These are phyloP conservation scores for Apostasia shenzhenica DNA, from an alignment of 106 monocot genomes.

Conservation along the genomic window DNA sequence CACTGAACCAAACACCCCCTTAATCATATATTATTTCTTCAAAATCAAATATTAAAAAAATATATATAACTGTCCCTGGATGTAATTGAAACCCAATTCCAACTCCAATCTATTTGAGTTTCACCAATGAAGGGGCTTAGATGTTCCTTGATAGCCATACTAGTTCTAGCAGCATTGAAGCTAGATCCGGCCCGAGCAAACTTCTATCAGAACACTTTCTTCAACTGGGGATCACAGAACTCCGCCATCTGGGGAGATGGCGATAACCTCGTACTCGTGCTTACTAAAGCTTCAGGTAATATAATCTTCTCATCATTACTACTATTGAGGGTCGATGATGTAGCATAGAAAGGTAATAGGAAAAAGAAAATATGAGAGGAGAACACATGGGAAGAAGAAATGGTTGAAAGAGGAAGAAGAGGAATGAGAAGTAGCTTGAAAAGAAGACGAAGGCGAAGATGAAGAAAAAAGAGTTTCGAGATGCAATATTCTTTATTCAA, in stretches of 20 bases:
- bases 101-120: background rate
- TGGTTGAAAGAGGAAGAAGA: too few relatives aligned
- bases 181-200: constrained; percentile 10
- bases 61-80: background rate
- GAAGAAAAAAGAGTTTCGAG: too few relatives aligned
- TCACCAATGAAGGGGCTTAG: constrained; percentile 10
- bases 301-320: background rate
- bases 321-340: background rate
- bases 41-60: background rate
- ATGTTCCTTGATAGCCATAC: constrained; percentile 5
- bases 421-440: too few relatives aligned
- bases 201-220: constrained; percentile 22
- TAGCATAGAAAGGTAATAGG: background rate
- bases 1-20: too few relatives aligned
- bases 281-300: constrained; percentile 32
- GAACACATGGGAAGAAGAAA: too few relatives aligned
- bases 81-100: background rate
- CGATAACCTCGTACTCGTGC: constrained; percentile 26
- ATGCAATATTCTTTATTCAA: too few relatives aligned
- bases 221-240: constrained; percentile 44
- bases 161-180: constrained; percentile 5
- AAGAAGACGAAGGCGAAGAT: too few relatives aligned
- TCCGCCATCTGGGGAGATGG: constrained; percentile 25
- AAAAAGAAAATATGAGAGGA: background rate
- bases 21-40: too few relatives aligned